These are phyloP conservation scores for Fusarium globosum DNA, from an alignment of 2,329 filamentous ascomycete species.

Conservation along the genomic window DNA sequence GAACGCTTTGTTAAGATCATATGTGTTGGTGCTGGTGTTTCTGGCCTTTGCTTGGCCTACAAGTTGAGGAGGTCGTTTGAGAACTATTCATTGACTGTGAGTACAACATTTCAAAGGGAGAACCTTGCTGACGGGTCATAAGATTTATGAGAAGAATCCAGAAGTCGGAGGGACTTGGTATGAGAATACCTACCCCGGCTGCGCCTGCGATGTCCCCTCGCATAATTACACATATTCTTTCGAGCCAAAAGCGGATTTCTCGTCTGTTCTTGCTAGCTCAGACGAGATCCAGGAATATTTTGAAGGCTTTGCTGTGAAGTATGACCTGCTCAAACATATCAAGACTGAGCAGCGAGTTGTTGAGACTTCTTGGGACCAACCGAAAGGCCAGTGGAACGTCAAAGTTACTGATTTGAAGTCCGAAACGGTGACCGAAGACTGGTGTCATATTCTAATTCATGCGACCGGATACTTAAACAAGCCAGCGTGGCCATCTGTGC, in stretches of 20 bases:
- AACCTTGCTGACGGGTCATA: rapidly evolving
- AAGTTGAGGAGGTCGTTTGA: slow-evolving; percentile 6
- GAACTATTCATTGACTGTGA: slow-evolving; percentile 7
- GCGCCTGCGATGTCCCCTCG: slow-evolving; percentile 5
- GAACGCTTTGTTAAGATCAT: slow-evolving; percentile 25
- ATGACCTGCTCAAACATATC: background rate
- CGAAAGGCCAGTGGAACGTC: slow-evolving; percentile 7
- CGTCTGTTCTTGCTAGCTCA: background rate
- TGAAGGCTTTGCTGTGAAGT: background rate
- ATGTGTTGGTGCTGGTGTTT: slow-evolving; percentile 23
- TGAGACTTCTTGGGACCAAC: background rate
- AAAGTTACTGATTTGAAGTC: background rate
- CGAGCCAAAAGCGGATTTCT: slow-evolving; percentile 16
- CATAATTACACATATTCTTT: slow-evolving; percentile 23
- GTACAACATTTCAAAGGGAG: rapidly evolving
- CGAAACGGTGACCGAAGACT: background rate
- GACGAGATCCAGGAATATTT: slow-evolving; percentile 9
- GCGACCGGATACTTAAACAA: slow-evolving; percentile 24
- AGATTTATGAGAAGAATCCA: slow-evolving; percentile 23
- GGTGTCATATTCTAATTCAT: slow-evolving; percentile 13
- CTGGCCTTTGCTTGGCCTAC: slow-evolving; percentile 22
- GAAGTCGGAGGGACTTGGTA: slow-evolving; percentile 11
- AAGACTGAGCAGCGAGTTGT: background rate
- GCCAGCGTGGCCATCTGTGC: background rate
- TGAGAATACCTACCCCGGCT: slow-evolving; percentile 11